Conservation (phyloP, 192 early-diverging fungal species). For the Tieghemiomyces parasiticus region DNA sequence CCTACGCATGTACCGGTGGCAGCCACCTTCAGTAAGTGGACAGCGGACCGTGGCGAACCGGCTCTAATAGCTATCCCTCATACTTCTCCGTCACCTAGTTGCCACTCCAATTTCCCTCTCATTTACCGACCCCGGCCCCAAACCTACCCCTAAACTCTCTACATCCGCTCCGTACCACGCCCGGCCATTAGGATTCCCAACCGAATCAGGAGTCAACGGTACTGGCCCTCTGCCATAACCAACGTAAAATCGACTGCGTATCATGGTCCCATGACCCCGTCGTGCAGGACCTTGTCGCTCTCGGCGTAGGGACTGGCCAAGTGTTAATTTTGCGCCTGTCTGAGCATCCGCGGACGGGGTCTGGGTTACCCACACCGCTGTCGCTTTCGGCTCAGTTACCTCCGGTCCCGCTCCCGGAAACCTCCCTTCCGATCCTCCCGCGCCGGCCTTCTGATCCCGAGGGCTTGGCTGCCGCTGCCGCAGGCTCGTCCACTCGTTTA, state of each 20-base stretch:
- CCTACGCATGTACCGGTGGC: neutral
- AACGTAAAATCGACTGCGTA: conserved; percentile 3
- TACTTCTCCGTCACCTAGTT: neutral
- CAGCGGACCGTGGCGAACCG: neutral
- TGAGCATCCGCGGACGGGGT: neutral
- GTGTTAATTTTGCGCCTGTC: conserved; percentile 2
- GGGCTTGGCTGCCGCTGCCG: neutral
- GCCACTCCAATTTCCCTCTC: neutral
- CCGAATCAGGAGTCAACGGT: neutral
- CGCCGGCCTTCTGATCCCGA: neutral
- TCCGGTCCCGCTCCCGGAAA: neutral
- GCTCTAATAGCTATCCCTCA: neutral
- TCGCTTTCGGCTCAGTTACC: neutral
- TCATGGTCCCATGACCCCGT: neutral
- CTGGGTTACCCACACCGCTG: neutral
- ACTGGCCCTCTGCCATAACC: neutral
- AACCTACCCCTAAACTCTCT: neutral
- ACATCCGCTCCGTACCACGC: neutral
- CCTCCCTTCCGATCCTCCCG: neutral
- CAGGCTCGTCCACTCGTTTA: neutral
- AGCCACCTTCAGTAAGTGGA: neutral
- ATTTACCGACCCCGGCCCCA: neutral
- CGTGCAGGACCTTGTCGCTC: neutral
- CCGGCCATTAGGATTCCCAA: neutral
- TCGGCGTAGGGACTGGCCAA: neutral